These are phyloP conservation scores for Pichia sp. DNA, from an alignment of 1,139 yeast genomes.

Conservation along the genomic window DNA sequence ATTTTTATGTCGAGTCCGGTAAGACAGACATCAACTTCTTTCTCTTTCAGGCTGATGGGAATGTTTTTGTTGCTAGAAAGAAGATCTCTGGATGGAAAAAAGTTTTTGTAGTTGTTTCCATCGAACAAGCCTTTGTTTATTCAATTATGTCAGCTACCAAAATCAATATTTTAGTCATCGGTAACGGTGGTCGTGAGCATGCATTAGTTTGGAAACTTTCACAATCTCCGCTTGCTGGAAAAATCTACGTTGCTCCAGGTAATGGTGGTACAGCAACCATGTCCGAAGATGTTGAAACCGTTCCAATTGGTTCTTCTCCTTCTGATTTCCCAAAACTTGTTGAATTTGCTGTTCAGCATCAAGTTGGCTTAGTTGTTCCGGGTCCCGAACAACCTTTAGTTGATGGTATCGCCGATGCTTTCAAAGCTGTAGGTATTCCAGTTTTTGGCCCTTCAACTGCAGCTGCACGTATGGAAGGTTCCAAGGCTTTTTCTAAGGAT, in stretches of 20 bases:
- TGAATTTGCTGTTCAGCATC: constrained; percentile 62
- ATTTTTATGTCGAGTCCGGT: too few relatives aligned
- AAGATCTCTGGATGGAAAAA: too few relatives aligned
- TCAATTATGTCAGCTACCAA: constrained; percentile 10
- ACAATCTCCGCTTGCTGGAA: constrained; percentile 65
- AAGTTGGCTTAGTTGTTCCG: constrained; percentile 76
- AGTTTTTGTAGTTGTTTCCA: too few relatives aligned
- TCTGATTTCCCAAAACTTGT: constrained; percentile 55
- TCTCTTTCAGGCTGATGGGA: too few relatives aligned
- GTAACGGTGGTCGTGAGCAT: constrained; percentile 99
- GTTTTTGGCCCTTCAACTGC: constrained; percentile 90
- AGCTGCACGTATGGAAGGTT: constrained; percentile 96
- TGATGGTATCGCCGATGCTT: constrained; percentile 76
- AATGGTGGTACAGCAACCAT: constrained; percentile 78
- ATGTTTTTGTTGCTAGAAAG: too few relatives aligned
- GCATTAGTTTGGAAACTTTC: constrained; percentile 90
- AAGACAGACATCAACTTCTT: too few relatives aligned
- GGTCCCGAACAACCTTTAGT: constrained; percentile 99
- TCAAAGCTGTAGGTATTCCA: constrained; percentile 78
- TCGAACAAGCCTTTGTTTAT: too few relatives aligned
- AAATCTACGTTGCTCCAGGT: constrained; percentile 91
- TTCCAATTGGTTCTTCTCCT: constrained; percentile 58
- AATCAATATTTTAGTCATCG: constrained; percentile 71
- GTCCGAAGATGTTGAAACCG: constrained; percentile 56
- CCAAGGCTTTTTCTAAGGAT: constrained; percentile 89